Percentiles rank a stretch among this genome's conserved stretches.
Evolutionary conservation across 1,284 basidiomycete species (phyloP).

Genomic region (Leccinum pallidistipes): DNA sequence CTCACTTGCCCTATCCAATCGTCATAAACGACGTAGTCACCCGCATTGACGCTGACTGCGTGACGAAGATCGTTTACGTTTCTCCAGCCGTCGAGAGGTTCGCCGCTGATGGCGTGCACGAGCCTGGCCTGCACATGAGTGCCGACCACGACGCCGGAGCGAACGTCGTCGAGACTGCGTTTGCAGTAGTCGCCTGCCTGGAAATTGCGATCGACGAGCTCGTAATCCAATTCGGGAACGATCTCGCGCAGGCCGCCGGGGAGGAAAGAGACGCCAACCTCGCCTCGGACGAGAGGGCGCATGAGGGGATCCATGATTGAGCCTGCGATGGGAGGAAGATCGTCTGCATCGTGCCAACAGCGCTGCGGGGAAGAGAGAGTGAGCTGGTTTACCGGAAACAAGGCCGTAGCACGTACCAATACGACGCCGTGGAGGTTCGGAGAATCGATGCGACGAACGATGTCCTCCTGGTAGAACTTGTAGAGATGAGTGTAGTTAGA

Average conservation of each 20-base stretch:
- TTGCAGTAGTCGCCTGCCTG: conserved; percentile 86
- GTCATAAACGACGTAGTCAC: conserved; percentile 80
- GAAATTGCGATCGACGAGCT: conserved; percentile 80
- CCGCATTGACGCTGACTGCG: conserved; percentile 63
- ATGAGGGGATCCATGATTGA: conserved; percentile 66
- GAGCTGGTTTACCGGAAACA: not conserved
- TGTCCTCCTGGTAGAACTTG: conserved; percentile 78
- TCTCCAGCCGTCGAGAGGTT: conserved; percentile 64
- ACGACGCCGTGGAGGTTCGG: conserved; percentile 36
- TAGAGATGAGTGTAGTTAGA: not conserved
- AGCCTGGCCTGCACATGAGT: conserved; percentile 65
- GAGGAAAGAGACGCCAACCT: conserved; percentile 81
- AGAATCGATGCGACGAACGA: conserved; percentile 53
- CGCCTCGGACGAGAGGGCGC: conserved; percentile 72
- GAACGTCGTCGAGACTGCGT: conserved; percentile 67
- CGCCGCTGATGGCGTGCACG: conserved; percentile 73
- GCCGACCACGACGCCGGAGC: conserved; percentile 75
- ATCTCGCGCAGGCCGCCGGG: conserved; percentile 64
- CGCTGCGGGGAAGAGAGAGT: conserved; percentile 44
- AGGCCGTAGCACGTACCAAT: conserved; percentile 19
- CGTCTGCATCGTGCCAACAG: conserved; percentile 82
- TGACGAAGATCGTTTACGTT: conserved; percentile 60
- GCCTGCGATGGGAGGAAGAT: conserved; percentile 45
- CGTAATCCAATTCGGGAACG: conserved; percentile 65
- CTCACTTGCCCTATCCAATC: conserved; percentile 90